Evolutionary conservation across 257 asterid species (phyloP), one percentile per base, ranked within the genome.

Genomic region (Nicotiana tomentosiformis): DNA sequence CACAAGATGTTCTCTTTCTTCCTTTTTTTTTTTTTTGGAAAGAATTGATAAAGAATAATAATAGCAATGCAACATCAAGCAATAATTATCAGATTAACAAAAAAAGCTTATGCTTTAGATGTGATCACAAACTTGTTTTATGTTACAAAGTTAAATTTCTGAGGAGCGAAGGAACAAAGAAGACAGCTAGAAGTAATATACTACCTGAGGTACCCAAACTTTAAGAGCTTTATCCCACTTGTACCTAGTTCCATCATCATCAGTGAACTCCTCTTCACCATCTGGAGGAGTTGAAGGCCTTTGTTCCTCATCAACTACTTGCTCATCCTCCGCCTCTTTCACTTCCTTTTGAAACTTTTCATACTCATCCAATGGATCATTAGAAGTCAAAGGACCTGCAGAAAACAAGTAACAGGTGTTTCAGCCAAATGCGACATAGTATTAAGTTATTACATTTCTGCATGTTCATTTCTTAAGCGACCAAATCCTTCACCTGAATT

Each of bases 141-240:
- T 6, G 32, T 46, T 12, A 23, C 37, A 72, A 46, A 72, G 12
- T 46, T 3, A 14, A 46, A 46, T 60, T 72, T 72, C 39, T 46
- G 79, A 72, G 23, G 15, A 7, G 51, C 15, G 2, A 72, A 7
- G 39, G 15, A 72, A 76, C 62, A 76, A 76, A 76, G 64, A 51
- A 76, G 29, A 76, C 80, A 51, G 80, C 61, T 26, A 49, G 80
- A 76, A 51, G 16, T 51, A 15, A 51, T 64, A 82, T 12, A 64
- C 69, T 81, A 96, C 99, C 98, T 96, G 98, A 82, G 99, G 99
- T 83, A 91, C 98, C 99, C 98, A 93, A 53, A 89, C 95, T 91
- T 82, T 88, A 79, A 93, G 97, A 82, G 80, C 86, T 74, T 90
- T 89, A 83, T 94, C 96, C 99, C 98, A 96, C 86, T 91, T 96